A percentile compares a stretch with the other conserved stretches of the same genome.
Evolutionary conservation across 306 rosid species (phyloP).

Genomic region (Lupinus albus): DNA sequence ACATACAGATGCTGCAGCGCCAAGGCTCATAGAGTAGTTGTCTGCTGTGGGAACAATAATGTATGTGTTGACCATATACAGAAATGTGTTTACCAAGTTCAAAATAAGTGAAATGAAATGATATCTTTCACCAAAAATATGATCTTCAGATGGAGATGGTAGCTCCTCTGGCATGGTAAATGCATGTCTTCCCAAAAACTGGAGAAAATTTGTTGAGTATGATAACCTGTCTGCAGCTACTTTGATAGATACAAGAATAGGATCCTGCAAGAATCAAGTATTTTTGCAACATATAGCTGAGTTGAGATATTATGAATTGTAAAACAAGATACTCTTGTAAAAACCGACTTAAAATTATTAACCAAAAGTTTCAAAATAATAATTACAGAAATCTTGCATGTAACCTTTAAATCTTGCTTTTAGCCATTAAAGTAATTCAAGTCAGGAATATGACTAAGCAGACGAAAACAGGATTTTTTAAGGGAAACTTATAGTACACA

Average conservation of each 20-base stretch:
- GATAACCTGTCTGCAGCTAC: conserved; percentile 75
- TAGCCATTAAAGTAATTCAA: no score
- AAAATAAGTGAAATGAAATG: conserved; percentile 86
- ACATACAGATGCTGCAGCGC: conserved; percentile 96
- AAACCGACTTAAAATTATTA: no score
- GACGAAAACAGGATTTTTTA: no score
- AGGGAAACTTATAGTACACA: no score
- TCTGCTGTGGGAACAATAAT: conserved; percentile 97
- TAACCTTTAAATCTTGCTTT: no score
- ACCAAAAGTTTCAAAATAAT: no score
- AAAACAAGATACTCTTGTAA: no score
- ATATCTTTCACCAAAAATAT: conserved; percentile 60
- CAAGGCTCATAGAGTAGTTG: conserved; percentile 85
- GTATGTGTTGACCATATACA: conserved; percentile 96
- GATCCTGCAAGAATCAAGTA: conserved; percentile 56
- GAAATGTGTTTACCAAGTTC: conserved; percentile 85
- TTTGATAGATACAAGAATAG: conserved; percentile 72
- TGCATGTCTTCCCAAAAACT: conserved; percentile 87
- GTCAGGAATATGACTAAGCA: no score
- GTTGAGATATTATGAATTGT: no score
- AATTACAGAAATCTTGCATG: no score
- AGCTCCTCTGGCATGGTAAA: conserved; percentile 79
- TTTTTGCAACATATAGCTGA: no score
- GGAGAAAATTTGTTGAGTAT: conserved; percentile 84
- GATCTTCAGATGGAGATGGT: conserved; percentile 65